Evolutionary conservation across 345 rosid species (phyloP), one percentile per base, ranked within the genome.

Genomic region (Cardamine chenopodiifolia): DNA sequence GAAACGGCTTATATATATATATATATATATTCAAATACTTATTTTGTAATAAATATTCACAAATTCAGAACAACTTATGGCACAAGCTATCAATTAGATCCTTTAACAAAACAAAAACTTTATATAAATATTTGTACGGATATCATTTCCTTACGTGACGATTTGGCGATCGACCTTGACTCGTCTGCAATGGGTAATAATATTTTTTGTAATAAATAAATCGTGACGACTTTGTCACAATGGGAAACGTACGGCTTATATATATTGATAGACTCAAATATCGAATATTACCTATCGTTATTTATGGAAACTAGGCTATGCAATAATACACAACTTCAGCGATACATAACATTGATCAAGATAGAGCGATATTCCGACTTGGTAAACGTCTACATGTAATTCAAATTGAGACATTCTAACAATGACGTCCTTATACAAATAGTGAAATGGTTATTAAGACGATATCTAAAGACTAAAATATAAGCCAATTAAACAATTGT

Each of bases 291-390:
- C 3, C 5, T 20, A 5, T 49, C 5, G 14, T 5, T 20, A 5
- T 48, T 48, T 65, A 1, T 22, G 6, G 47, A 66, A 49, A 66
- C 58, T 32, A 19, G 10, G 15, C 19, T 19, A 11, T 15, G 2
- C 0, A 3, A 19, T 58, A 57, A 26, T 54, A 40, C 47, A 55
- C 19, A 55, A 11, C 19, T 40, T 32, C 6, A 34, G 44, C 49
- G 14, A 55, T 22, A 37, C 8, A 1, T 34, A 47, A 59, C 8
- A 34, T 22, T 58, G 34, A 23, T 48, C 7, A 45, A 28, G 73
- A 68, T 9, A 55, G 50, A 55, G 50, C 63, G 53, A 55, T 26
- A 28, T 55, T 25, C 8, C 19, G 47, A 20, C 66, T 49, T 31
- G 2, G 70, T 19, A 20, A 49, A 8, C 47, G 47, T 71, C 14